A percentile compares a stretch with the other conserved stretches of the same genome.
phyloP scores from a whole-genome alignment of 345 rosid genomes.

The Arabis alpina region DNA sequence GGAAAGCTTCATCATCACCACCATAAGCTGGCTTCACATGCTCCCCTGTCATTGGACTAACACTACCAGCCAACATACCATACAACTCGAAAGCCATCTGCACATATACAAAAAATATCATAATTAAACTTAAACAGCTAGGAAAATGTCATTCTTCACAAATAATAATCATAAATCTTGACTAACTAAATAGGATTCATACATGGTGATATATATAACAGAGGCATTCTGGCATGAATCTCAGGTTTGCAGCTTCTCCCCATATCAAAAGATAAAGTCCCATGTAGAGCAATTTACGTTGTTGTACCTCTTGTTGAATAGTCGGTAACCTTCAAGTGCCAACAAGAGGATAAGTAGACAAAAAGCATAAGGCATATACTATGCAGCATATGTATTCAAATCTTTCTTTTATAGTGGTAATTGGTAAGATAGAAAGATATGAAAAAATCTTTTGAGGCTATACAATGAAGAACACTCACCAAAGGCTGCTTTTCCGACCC shows the following conservation, averaged over 20 bases:
- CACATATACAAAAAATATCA: background rate
- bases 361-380: background rate
- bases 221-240: conserved; percentile 96
- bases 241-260: conserved; percentile 97
- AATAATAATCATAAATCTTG: background rate
- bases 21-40: conserved; percentile 70
- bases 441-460: background rate
- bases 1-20: conserved; percentile 66
- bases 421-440: conserved; percentile 6
- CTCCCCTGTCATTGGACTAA: conserved; percentile 66
- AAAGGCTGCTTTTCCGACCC: conserved; percentile 72
- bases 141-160: conserved; percentile 12
- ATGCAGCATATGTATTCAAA: conserved; percentile 6
- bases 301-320: conserved; percentile 93
- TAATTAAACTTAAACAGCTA: conserved; percentile 4
- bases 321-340: conserved; percentile 73
- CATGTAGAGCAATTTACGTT: conserved; percentile 87
- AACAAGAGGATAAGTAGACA: conserved; percentile 26
- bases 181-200: conserved; percentile 39
- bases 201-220: conserved; percentile 94
- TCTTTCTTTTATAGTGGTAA: conserved; percentile 6
- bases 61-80: conserved; percentile 73
- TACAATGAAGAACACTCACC: conserved; percentile 45
- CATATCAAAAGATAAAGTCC: conserved; percentile 90
- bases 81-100: conserved; percentile 53